A percentile compares a stretch with the other conserved stretches of the same genome.
These are phyloP conservation scores for Pistacia vera DNA, from an alignment of 345 rosid genomes.

Conservation along the genomic window DNA sequence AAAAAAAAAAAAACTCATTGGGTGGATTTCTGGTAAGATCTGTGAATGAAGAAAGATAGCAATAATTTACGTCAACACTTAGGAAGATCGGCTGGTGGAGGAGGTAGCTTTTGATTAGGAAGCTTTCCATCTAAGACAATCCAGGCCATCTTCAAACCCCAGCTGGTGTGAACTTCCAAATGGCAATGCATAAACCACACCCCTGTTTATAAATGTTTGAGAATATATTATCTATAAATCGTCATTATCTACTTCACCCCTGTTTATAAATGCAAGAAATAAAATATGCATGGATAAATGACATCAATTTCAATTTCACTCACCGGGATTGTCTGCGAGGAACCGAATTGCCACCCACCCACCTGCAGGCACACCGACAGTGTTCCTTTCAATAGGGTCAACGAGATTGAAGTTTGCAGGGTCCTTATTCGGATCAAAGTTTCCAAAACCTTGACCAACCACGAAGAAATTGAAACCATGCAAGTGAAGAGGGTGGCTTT, in stretches of 20 bases:
- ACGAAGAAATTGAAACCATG: slow-evolving; percentile 85
- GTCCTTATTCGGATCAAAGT: slow-evolving; percentile 51
- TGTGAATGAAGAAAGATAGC: slow-evolving; percentile 13
- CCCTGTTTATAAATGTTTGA: slow-evolving; percentile 28
- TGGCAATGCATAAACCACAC: slow-evolving; percentile 87
- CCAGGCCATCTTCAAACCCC: slow-evolving; percentile 84
- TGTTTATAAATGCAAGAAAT: neutral
- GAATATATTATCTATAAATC: neutral
- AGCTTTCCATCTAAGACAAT: slow-evolving; percentile 70
- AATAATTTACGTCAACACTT: slow-evolving; percentile 42
- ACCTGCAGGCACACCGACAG: slow-evolving; percentile 70
- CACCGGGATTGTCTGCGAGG: slow-evolving; percentile 79
- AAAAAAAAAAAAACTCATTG: neutral
- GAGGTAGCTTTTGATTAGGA: slow-evolving; percentile 65
- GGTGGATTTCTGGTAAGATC: neutral
- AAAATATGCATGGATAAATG: too few relatives aligned
- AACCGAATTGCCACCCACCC: slow-evolving; percentile 80
- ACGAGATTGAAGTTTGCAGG: slow-evolving; percentile 61
- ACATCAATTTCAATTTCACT: neutral
- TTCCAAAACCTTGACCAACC: slow-evolving; percentile 78
- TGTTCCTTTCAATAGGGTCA: slow-evolving; percentile 65
- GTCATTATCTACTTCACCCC: neutral
- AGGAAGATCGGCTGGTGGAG: slow-evolving; percentile 80
- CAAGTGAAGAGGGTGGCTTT: slow-evolving; percentile 77
- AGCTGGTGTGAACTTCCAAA: slow-evolving; percentile 75